A percentile compares a stretch with the other conserved stretches of the same genome.
Evolutionary conservation across 139 green algal species (phyloP).

Genomic region (Astrephomene gubernaculifera): DNA sequence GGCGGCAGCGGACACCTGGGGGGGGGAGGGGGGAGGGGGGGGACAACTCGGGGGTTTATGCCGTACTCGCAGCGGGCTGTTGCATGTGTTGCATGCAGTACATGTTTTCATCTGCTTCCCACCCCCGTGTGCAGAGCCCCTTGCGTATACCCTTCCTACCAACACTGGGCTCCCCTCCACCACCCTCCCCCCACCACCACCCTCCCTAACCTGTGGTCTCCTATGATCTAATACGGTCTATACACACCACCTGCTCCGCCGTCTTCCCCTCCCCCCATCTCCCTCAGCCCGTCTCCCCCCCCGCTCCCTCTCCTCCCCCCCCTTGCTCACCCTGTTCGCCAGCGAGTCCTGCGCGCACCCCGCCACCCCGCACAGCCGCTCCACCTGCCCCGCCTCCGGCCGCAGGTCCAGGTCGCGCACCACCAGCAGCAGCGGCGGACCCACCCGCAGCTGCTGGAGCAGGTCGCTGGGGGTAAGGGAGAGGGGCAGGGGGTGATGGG

Average conservation of each 20-base stretch:
- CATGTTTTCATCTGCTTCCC: too few species aligned
- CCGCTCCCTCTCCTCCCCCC: background rate
- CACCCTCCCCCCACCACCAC: too few species aligned
- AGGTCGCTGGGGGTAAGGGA: conserved; percentile 63
- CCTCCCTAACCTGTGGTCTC: too few species aligned
- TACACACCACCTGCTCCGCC: background rate
- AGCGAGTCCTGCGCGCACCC: conserved; percentile 85
- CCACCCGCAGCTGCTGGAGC: conserved; percentile 81
- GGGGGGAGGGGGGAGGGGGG: background rate
- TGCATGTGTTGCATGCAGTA: too few species aligned
- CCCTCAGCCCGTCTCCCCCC: background rate
- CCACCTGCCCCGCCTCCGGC: conserved; percentile 58
- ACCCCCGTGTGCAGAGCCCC: too few species aligned
- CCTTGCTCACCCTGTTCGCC: conserved; percentile 81
- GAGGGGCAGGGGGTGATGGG: background rate
- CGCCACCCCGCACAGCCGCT: conserved; percentile 77
- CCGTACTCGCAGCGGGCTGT: too few species aligned
- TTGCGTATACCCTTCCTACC: too few species aligned
- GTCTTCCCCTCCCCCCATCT: background rate
- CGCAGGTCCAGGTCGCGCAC: conserved; percentile 81
- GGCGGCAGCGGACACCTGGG: conserved; percentile 27
- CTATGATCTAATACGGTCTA: background rate
- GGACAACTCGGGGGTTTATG: background rate
- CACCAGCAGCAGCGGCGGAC: conserved; percentile 89
- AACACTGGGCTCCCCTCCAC: too few species aligned